Conservation (phyloP, 176 grass and related monocot species). For the Raddia distichophylla region DNA sequence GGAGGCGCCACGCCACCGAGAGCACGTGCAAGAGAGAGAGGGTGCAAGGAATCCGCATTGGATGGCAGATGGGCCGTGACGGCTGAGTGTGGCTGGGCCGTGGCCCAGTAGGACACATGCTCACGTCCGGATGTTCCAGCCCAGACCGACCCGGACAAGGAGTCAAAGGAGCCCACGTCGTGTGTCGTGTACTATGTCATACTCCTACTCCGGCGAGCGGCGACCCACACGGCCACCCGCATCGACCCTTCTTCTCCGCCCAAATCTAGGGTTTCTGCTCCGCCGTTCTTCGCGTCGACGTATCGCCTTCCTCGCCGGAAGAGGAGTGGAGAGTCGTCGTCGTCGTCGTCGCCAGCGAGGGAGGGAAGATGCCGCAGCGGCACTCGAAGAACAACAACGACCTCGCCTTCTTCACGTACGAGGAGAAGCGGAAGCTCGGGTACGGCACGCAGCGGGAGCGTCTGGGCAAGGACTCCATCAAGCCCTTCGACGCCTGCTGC, state of each 20-base stretch:
- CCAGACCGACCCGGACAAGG: background rate
- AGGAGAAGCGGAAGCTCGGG: conserved; percentile 99
- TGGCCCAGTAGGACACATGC: too few relatives aligned
- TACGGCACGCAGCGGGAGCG: conserved; percentile 99
- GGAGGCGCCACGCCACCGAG: too few relatives aligned
- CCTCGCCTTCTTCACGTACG: conserved; percentile 99
- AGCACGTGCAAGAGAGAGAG: too few relatives aligned
- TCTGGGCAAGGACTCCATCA: conserved; percentile 98
- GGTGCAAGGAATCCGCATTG: too few relatives aligned
- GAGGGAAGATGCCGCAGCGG: conserved; percentile 84
- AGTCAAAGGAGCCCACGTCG: background rate
- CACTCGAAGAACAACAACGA: conserved; percentile 99
- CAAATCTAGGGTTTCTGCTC: conserved; percentile 53
- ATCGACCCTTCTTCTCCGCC: background rate
- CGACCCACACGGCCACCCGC: background rate
- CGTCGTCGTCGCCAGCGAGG: background rate
- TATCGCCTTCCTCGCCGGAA: background rate
- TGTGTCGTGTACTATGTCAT: too few relatives aligned
- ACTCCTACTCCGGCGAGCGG: too few relatives aligned
- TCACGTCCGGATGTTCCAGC: too few relatives aligned
- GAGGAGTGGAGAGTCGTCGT: background rate
- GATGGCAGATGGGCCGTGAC: too few relatives aligned
- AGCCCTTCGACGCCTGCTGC: conserved; percentile 98
- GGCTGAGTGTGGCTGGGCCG: too few relatives aligned
- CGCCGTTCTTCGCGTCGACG: background rate